Evolutionary conservation across 139 green algal species (phyloP), one percentile per base, ranked within the genome.

Genomic region (Haematococcus sp.): DNA sequence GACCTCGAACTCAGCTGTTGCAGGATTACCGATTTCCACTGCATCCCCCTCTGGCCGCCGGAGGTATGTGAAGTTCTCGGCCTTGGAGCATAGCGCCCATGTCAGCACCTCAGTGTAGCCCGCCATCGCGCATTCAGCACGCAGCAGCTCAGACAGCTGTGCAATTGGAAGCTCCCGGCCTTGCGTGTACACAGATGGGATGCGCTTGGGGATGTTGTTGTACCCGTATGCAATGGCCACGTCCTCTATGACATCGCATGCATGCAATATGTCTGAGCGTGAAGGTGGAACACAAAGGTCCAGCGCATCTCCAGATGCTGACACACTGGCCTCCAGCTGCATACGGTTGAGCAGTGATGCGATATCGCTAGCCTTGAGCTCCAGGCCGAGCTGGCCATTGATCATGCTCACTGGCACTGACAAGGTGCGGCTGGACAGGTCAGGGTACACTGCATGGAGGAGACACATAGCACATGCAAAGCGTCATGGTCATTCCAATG

Each of bases 161-260:
- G 97, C 98, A 13, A 99, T 63, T 1, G 95, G 94, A 73, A 96
- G 89, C 87, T 98, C 91, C 28, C 78, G 75, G 4, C 93, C 96
- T 16, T 90, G 54, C 17, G 54, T 61, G 54, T 61, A 61, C 15
- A 28, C 22, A 5, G n/a, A 27, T 5, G n/a, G 54, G 54, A 61
- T 61, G 54, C n/a, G 54, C 70, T 83, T 84, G 1, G 56, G 31
- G 17, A 99, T 88, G 85, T 99, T 98, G 84, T 99, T 99, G 89
- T 95, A 99, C 31, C 96, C 96, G 76, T 96, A 92, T 16, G 96
- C 93, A 68, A 99, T 99, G 4, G 96, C 96, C 67, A 98, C 93
- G 77, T 99, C 95, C 88, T 99, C 96, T 86, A 95, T 90, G 34
- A 99, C 89, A 77, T 99, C 96, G 68, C 91, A 97, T 13, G 92